phyloP scores from a whole-genome alignment of 495 filamentous ascomycete species.

The Tuber calosporum region DNA sequence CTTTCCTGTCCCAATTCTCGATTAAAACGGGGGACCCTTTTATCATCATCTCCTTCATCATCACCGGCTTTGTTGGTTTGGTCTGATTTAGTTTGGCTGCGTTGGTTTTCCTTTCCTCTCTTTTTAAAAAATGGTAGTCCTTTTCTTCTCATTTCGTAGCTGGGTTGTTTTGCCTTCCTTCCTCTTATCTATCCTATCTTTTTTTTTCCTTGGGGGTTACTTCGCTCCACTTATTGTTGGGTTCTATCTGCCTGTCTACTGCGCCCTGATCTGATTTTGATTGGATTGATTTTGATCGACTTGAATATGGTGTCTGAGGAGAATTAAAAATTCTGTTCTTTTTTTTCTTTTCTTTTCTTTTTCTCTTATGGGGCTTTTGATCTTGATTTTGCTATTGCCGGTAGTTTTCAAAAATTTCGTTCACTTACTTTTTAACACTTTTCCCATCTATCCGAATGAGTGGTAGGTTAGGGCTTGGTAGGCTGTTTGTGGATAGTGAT shows the following conservation, averaged over 20 bases:
- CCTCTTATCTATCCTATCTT: background rate
- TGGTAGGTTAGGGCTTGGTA: background rate
- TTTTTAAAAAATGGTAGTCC: slow-evolving; percentile 2
- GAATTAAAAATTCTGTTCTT: background rate
- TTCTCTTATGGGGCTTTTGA: background rate
- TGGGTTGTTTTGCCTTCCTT: slow-evolving; percentile 7
- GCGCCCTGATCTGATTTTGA: background rate
- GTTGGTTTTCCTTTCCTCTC: slow-evolving; percentile 4
- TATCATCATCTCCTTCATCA: background rate
- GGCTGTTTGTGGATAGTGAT: background rate
- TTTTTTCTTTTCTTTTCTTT: background rate
- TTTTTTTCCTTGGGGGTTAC: background rate
- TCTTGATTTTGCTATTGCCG: background rate
- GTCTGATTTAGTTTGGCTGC: slow-evolving; percentile 6
- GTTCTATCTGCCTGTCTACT: background rate
- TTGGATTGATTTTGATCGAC: slow-evolving; percentile 1
- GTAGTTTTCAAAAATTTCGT: background rate
- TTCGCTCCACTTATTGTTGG: background rate
- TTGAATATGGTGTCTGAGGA: slow-evolving; percentile 3
- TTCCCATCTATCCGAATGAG: background rate
- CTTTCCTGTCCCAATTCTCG: background rate
- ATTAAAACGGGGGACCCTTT: background rate
- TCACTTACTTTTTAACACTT: background rate
- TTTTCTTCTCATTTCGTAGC: slow-evolving; percentile 7
- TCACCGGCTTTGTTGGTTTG: slow-evolving; percentile 8